phyloP scores from a whole-genome alignment of 257 asterid genomes.

The Solanum sparsipilum region DNA sequence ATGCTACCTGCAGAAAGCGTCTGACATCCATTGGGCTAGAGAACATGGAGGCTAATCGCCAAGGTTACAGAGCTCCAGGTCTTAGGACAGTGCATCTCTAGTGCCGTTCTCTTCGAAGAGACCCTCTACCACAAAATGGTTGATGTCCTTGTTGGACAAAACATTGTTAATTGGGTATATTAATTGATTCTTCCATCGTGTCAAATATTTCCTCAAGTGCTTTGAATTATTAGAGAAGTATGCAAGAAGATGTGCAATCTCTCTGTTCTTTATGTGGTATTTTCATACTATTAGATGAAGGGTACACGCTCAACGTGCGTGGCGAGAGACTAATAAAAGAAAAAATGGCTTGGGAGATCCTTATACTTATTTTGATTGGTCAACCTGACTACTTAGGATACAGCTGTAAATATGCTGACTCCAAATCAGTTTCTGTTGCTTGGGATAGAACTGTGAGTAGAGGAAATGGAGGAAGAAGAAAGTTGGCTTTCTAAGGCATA shows the following conservation, averaged over 20 bases:
- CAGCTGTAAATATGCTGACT: not conserved
- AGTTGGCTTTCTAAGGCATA: not conserved
- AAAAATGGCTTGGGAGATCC: not conserved
- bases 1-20: not conserved
- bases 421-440: not conserved
- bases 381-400: not conserved
- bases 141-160: conserved; percentile 10
- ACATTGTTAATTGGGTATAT: not conserved
- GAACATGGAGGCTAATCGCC: not conserved
- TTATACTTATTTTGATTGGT: not conserved
- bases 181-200: not conserved
- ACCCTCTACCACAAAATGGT: conserved; percentile 2
- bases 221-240: not conserved
- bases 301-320: rapidly evolving
- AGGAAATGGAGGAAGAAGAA: not conserved
- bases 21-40: not conserved
- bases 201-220: not conserved
- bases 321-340: not conserved
- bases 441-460: not conserved
- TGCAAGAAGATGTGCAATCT: not conserved
- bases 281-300: not conserved
- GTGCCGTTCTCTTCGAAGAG: not conserved
- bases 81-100: not conserved
- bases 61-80: conserved; percentile 3
- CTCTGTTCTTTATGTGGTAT: not conserved